Percentiles rank a stretch among this genome's conserved stretches.
These are phyloP conservation scores for Oryza coarctata DNA, from an alignment of 176 grass and related monocot species.

Conservation along the genomic window DNA sequence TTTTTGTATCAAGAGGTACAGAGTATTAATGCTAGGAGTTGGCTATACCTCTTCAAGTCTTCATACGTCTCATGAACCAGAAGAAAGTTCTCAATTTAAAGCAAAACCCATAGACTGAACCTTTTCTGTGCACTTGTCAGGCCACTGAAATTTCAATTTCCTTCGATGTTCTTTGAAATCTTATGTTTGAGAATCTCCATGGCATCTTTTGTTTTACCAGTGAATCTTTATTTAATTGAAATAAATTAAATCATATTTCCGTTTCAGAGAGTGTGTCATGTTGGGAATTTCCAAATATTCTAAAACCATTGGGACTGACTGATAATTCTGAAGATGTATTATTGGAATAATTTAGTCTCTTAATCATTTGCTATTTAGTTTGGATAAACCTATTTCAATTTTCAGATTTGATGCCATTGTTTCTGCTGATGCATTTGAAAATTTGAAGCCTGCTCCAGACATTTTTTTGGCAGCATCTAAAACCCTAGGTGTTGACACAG, in stretches of 20 bases:
- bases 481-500: slow-evolving; percentile 50
- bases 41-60: neutral
- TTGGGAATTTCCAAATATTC: neutral
- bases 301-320: neutral
- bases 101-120: neutral
- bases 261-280: neutral
- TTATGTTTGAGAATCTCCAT: neutral
- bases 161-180: neutral
- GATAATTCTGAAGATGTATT: slow-evolving; percentile 15
- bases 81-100: neutral
- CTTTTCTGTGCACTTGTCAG: neutral
- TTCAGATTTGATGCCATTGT: slow-evolving; percentile 93
- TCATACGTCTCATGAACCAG: neutral
- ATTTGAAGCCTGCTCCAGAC: slow-evolving; percentile 93
- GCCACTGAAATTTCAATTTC: neutral
- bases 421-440: slow-evolving; percentile 95
- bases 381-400: slow-evolving; percentile 35
- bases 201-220: slow-evolving; percentile 2
- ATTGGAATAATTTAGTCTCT: slow-evolving; percentile 1
- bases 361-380: neutral
- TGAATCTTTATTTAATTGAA: neutral
- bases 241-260: neutral
- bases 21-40: neutral
- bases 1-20: neutral
- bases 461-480: slow-evolving; percentile 95